Evolutionary conservation across 116 monocot species (phyloP).

Genomic region (Thalassia testudinum): DNA sequence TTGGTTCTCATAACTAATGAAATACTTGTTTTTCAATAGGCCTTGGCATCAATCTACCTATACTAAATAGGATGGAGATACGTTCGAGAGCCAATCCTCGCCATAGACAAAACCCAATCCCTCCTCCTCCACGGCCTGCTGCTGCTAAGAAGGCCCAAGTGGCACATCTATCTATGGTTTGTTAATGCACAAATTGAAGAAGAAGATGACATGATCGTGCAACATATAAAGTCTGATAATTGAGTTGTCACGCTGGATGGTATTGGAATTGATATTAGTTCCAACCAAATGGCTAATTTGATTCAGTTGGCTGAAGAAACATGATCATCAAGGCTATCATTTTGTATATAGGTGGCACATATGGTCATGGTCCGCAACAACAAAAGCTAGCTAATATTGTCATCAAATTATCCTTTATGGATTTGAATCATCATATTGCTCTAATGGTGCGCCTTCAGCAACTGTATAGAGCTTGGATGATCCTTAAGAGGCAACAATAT

Average conservation of each 20-base stretch:
- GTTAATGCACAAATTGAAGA: no score
- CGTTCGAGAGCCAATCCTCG: no score
- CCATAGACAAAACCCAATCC: no score
- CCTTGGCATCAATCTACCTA: no score
- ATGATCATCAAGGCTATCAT: slow-evolving; percentile 43
- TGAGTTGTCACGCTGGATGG: slow-evolving; percentile 80
- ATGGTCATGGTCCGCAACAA: slow-evolving; percentile 59
- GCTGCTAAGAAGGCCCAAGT: no score
- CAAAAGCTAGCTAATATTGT: slow-evolving; percentile 49
- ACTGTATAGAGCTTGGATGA: slow-evolving; percentile 40
- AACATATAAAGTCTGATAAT: no score
- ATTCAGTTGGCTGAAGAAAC: slow-evolving; percentile 49
- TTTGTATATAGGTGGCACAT: slow-evolving; percentile 88
- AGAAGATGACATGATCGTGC: no score
- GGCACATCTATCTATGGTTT: no score
- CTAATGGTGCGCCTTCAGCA: slow-evolving; percentile 71
- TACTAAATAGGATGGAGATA: no score
- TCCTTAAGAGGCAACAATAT: slow-evolving; percentile 23
- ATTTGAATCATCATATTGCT: slow-evolving; percentile 78
- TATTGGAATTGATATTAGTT: slow-evolving; percentile 48
- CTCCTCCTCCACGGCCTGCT: no score
- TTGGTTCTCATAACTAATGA: no score
- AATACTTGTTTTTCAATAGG: no score
- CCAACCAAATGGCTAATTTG: slow-evolving; percentile 63
- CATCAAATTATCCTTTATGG: slow-evolving; percentile 66